These are phyloP conservation scores for Trichoderma polysporum DNA, from an alignment of 2,329 filamentous ascomycete species.

Conservation along the genomic window DNA sequence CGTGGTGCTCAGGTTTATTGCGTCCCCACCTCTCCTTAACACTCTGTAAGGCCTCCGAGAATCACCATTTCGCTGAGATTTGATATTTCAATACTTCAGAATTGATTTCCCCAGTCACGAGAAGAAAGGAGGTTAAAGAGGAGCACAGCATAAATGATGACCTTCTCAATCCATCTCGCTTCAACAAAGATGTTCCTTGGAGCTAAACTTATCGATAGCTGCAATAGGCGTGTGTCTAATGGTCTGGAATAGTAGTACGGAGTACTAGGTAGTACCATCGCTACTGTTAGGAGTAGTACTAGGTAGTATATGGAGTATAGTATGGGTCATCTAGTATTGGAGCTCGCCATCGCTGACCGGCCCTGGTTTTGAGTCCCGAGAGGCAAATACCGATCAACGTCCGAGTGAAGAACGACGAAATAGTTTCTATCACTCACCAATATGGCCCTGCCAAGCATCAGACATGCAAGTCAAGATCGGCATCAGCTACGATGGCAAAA, in stretches of 20 bases:
- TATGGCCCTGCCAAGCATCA: neutral
- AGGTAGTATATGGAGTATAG: neutral
- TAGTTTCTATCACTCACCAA: neutral
- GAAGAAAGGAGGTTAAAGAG: neutral
- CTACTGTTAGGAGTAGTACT: too few relatives aligned
- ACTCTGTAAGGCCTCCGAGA: neutral
- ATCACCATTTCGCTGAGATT: neutral
- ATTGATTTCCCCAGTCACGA: neutral
- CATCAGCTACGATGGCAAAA: neutral
- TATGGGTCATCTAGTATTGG: neutral
- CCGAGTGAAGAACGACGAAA: neutral
- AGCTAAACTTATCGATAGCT: neutral
- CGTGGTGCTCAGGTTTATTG: neutral
- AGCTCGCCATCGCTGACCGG: neutral
- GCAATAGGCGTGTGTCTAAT: neutral
- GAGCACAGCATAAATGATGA: neutral
- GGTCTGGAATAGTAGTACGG: neutral
- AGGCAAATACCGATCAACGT: slow-evolving; percentile 5
- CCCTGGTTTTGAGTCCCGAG: neutral
- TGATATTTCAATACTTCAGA: neutral
- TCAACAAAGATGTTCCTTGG: neutral
- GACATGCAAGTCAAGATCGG: neutral
- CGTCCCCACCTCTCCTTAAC: neutral
- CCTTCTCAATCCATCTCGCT: neutral
- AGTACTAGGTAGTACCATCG: neutral